Evolutionary conservation across 1,284 basidiomycete genomes (phyloP).

Genomic region (Fomitopsis betulina): DNA sequence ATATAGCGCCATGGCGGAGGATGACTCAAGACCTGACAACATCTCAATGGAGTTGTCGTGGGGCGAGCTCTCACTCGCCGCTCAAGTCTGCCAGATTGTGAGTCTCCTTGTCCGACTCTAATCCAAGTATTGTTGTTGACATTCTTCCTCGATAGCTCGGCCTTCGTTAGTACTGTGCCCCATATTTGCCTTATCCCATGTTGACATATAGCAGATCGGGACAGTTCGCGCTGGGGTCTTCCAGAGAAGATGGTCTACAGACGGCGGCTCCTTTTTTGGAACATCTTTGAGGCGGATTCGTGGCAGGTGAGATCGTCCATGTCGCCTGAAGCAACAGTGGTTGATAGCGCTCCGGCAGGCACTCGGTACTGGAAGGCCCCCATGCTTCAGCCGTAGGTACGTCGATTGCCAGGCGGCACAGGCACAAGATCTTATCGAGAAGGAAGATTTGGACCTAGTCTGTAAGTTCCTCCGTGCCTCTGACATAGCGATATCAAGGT

Average conservation of each 20-base stretch:
- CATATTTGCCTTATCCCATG: neutral
- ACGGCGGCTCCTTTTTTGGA: slow-evolving; percentile 40
- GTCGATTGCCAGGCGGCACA: slow-evolving; percentile 20
- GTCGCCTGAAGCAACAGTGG: neutral
- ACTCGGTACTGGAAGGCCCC: slow-evolving; percentile 39
- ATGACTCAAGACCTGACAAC: slow-evolving; percentile 46
- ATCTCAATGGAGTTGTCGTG: slow-evolving; percentile 34
- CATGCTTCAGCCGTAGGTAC: slow-evolving; percentile 25
- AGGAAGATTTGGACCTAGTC: neutral
- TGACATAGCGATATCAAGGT: neutral
- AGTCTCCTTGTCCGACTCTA: slow-evolving; percentile 8
- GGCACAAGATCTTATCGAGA: neutral
- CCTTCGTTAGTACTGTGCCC: slow-evolving; percentile 20
- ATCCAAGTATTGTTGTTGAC: too few relatives aligned
- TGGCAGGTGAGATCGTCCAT: slow-evolving; percentile 21
- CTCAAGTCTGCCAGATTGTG: slow-evolving; percentile 32
- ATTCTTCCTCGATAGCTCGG: slow-evolving; percentile 21
- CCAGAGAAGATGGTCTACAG: slow-evolving; percentile 31
- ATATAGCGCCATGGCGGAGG: slow-evolving; percentile 50
- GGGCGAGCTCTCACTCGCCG: slow-evolving; percentile 28
- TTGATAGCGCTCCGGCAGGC: slow-evolving; percentile 39
- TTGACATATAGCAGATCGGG: slow-evolving; percentile 31
- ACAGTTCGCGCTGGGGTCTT: slow-evolving; percentile 37
- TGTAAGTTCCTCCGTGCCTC: slow-evolving; percentile 18
- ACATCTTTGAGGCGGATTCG: slow-evolving; percentile 34